Evolutionary conservation across 2,329 filamentous ascomycete species (phyloP).

Genomic region (Ophiocordyceps camponoti-floridani): DNA sequence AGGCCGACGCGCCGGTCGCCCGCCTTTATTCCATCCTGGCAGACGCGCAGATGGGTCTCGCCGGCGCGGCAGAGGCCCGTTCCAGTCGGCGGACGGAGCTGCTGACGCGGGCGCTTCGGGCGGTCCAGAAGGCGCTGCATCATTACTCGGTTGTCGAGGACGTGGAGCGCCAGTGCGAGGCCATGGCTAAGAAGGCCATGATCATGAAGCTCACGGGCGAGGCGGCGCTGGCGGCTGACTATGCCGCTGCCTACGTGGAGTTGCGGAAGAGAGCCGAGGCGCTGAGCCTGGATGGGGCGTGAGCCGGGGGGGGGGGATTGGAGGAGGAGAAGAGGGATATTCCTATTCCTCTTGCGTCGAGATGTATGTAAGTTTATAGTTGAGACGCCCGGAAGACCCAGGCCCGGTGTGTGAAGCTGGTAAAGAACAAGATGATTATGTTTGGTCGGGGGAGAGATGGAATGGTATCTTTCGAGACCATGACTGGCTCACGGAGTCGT

Average conservation of each 20-base stretch:
- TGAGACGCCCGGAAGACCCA: too few relatives aligned
- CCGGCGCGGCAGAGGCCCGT: slow-evolving; percentile 30
- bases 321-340: background rate
- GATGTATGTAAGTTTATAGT: too few relatives aligned
- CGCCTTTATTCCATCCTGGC: slow-evolving; percentile 52
- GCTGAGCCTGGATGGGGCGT: slow-evolving; percentile 8
- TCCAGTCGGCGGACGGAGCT: slow-evolving; percentile 33
- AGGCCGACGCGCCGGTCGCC: slow-evolving; percentile 43
- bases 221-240: slow-evolving; percentile 42
- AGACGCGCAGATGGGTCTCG: slow-evolving; percentile 64
- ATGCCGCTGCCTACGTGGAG: slow-evolving; percentile 45
- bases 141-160: slow-evolving; percentile 50
- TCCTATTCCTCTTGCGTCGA: too few relatives aligned
- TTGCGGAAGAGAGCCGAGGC: slow-evolving; percentile 24
- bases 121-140: slow-evolving; percentile 43
- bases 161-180: slow-evolving; percentile 52
- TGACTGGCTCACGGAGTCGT: background rate
- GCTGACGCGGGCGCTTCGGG: slow-evolving; percentile 38
- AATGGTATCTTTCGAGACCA: background rate
- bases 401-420: too few relatives aligned
- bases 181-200: slow-evolving; percentile 66
- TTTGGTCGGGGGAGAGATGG: too few relatives aligned
- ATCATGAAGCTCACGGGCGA: slow-evolving; percentile 57
- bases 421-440: too few relatives aligned
- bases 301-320: background rate